Evolutionary conservation across 495 filamentous ascomycete genomes (phyloP), one percentile per base, ranked within the genome.

Genomic region (Paragyromitra xinjiangensis): DNA sequence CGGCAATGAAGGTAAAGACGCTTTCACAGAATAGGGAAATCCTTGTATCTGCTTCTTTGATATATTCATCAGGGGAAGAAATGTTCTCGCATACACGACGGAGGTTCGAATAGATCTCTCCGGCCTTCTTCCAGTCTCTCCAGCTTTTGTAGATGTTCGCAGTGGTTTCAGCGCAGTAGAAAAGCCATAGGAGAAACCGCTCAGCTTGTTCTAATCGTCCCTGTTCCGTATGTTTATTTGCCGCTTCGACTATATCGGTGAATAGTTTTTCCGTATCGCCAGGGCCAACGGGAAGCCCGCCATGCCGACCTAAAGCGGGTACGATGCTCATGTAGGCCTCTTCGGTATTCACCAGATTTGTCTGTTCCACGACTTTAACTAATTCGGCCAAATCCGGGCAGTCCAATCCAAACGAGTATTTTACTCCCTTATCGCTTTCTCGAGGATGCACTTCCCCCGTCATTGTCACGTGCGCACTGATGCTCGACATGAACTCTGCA

Each of bases 311-410:
- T 1, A 79, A n/a, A 19, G 37, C 51, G 14, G 77, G 77, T n/a
- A 76, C 42, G 48, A 79, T 48, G 48, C 59, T 50, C 42, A 76
- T 65, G 55, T 76, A 71, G 12, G 66, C 66, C 9, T 79, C 77
- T 16, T 79, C 66, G 12, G 50, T 67, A 29, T 50, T 66, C 16
- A 24, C 77, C 6, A 79, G 40, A 0, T 58, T 64, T 7, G 65
- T 24, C 34, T 22, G 6, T 34, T 75, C 71, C 2, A 79, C 51
- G n/a, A 22, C 44, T 16, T 44, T 56, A 16, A 34, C 77, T 8
- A 71, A 22, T 14, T 56, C 51, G 6, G 26, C 55, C 37, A 79
- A 63, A 64, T 51, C 66, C 26, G 37, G 11, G 2, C 34, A 70
- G 16, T 24, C 59, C 26, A 75, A 45, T 7, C 77, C 73, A 44